Conservation (phyloP, 352 stramenopile genomes). For the Globisporangium radiosum region DNA sequence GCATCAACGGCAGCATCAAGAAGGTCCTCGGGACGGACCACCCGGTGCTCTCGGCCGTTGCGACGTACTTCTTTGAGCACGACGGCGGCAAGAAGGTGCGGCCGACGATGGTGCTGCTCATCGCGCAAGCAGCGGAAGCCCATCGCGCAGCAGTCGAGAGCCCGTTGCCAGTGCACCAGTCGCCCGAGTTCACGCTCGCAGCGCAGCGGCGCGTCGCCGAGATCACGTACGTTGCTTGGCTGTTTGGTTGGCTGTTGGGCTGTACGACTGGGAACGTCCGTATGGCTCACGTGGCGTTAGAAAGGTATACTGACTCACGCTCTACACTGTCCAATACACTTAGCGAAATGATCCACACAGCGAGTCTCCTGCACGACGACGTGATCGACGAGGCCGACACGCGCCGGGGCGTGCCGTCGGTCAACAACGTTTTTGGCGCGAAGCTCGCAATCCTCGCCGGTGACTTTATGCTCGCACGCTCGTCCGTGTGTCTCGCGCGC, state of each 20-base stretch:
- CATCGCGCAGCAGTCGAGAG: slow-evolving; percentile 39
- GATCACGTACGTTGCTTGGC: slow-evolving; percentile 58
- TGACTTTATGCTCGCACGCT: slow-evolving; percentile 96
- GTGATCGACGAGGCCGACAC: slow-evolving; percentile 98
- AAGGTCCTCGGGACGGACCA: slow-evolving; percentile 95
- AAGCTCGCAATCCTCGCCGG: slow-evolving; percentile 97
- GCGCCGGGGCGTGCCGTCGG: slow-evolving; percentile 88
- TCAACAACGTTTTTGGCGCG: slow-evolving; percentile 97
- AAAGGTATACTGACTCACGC: too few relatives aligned
- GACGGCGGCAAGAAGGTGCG: slow-evolving; percentile 98
- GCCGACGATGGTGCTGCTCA: slow-evolving; percentile 96
- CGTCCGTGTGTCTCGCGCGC: slow-evolving; percentile 93
- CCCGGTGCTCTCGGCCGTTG: slow-evolving; percentile 94
- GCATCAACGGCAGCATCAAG: slow-evolving; percentile 93
- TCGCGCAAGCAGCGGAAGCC: slow-evolving; percentile 88
- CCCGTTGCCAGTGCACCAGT: slow-evolving; percentile 47
- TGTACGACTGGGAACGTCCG: not conserved
- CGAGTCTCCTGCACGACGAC: slow-evolving; percentile 98
- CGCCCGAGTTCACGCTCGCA: slow-evolving; percentile 61
- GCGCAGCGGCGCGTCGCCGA: slow-evolving; percentile 77
- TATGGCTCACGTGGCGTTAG: too few relatives aligned
- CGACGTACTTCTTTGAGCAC: slow-evolving; percentile 93
- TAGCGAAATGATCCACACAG: slow-evolving; percentile 98
- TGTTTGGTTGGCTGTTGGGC: not conserved
- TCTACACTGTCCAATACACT: too few relatives aligned